phyloP scores from a whole-genome alignment of 352 stramenopile species.

The Phytophthora sp. region DNA sequence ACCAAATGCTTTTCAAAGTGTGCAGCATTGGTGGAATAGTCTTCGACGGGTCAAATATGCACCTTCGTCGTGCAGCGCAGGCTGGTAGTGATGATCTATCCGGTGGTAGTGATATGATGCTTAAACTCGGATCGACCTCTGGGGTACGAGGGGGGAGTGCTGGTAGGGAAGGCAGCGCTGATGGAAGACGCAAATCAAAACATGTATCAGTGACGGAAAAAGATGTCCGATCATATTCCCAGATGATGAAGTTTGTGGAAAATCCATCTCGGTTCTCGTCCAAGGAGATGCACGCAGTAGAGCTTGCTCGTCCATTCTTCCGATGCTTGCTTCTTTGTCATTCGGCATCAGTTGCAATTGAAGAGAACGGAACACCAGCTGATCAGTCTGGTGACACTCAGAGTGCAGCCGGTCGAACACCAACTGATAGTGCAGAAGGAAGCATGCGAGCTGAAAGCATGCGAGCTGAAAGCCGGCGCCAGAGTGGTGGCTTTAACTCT shows the following conservation, averaged over 20 bases:
- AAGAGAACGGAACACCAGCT: slow-evolving; percentile 32
- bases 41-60: slow-evolving; percentile 84
- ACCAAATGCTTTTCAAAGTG: slow-evolving; percentile 98
- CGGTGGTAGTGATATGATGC: slow-evolving; percentile 20
- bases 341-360: slow-evolving; percentile 67
- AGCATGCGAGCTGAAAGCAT: slow-evolving; percentile 30
- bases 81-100: slow-evolving; percentile 24
- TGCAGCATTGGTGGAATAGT: slow-evolving; percentile 92
- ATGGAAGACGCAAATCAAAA: slow-evolving; percentile 35
- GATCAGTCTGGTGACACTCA: slow-evolving; percentile 7
- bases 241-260: slow-evolving; percentile 74
- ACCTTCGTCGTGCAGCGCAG: slow-evolving; percentile 48
- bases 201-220: slow-evolving; percentile 68
- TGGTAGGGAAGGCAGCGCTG: slow-evolving; percentile 11
- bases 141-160: slow-evolving; percentile 3
- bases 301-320: slow-evolving; percentile 79
- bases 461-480: slow-evolving; percentile 21
- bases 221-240: slow-evolving; percentile 67
- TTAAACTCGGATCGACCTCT: slow-evolving; percentile 18
- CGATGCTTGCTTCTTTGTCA: slow-evolving; percentile 83
- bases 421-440: slow-evolving; percentile 20
- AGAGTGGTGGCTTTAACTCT: slow-evolving; percentile 27
- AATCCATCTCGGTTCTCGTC: slow-evolving; percentile 52
- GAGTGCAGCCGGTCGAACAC: slow-evolving; percentile 11
- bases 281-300: slow-evolving; percentile 62